phyloP scores from a whole-genome alignment of 371 early-diverging fungal species.

The Circinella minor region DNA sequence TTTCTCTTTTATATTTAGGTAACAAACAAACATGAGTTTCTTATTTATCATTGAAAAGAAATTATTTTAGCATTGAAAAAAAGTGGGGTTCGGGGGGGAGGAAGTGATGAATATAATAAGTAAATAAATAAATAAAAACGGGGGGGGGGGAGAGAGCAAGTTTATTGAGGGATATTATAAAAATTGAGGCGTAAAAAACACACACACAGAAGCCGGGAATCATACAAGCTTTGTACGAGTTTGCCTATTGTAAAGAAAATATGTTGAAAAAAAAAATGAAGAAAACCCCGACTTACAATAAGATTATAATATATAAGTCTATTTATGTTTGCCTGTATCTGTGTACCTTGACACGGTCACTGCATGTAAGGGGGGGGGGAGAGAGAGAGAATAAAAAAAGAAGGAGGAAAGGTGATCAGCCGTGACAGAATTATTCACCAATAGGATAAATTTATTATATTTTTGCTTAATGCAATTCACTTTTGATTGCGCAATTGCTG shows the following conservation, averaged over 20 bases:
- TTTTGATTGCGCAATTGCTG: constrained; percentile 1
- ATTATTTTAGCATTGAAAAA: constrained; percentile 5
- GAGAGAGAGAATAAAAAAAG: too few species aligned
- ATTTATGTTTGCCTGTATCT: not conserved
- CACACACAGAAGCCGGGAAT: too few species aligned
- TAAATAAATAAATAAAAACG: too few species aligned
- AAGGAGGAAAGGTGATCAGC: not conserved
- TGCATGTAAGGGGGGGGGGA: not conserved
- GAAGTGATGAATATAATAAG: too few species aligned
- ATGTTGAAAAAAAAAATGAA: not conserved
- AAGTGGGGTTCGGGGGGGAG: constrained; percentile 3
- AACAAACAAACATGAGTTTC: constrained; percentile 4
- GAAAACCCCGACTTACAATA: constrained; percentile 8
- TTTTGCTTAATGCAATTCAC: not conserved
- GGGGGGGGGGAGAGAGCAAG: too few species aligned
- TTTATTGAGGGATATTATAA: too few species aligned
- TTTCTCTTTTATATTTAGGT: not conserved
- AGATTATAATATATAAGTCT: not conserved
- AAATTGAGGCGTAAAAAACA: too few species aligned
- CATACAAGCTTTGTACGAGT: not conserved
- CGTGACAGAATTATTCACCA: constrained; percentile 7
- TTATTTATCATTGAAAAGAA: not conserved
- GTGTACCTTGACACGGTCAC: constrained; percentile 7
- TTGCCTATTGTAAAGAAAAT: constrained; percentile 6
- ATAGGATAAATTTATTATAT: not conserved